Base-by-base conservation (phyloP, 352 stramenopile genomes). In the Pythium phragmitis region DNA sequence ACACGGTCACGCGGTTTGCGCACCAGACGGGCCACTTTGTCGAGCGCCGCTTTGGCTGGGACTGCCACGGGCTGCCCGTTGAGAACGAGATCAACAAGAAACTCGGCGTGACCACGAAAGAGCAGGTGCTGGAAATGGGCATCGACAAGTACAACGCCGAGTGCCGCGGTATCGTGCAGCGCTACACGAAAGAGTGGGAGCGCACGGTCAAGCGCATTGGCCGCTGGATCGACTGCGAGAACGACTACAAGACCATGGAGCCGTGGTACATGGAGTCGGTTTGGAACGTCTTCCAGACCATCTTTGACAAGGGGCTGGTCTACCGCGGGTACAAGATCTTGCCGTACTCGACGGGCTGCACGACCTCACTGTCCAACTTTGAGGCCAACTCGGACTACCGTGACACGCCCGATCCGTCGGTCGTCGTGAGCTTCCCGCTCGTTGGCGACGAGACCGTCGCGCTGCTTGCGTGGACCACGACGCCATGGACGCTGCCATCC, bases 161-260 rank as follows among this genome's bases (percentile, higher is more conserved):
- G 66, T 99, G 98, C 77, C 92, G 98, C 46, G 71, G 87, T 61
- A 99, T 99, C 70, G 97, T 99, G 17, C 96, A 91, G 59, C 82
- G 97, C 28, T 99, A 99, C 82, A 99, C 95, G 12, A 96, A 94
- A 68, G 97, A 99, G 85, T 99, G 98, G 98, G 96, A 99, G 77
- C 79, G 75, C 23, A 98, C 97, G 36, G 96, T 99, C 21, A 99
- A 96, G 68, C 87, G 98, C 61, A 90, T 99, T 57, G 98, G 98
- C 16, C 86, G 98, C 50, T 99, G 98, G 98, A 99, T 99, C 75
- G 98, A 99, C 80, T 99, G 98, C 76, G 74, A 99, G 74, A 99
- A 99, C 80, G 98, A 99, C 82, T 99, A 99, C 85, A 99, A 99
- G 82, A 99, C 98, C 14, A 99, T 99, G 96, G 97, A 99, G 77